phyloP scores from a whole-genome alignment of 768 basidiomycete genomes.

The Paxillus ammoniavirescens region DNA sequence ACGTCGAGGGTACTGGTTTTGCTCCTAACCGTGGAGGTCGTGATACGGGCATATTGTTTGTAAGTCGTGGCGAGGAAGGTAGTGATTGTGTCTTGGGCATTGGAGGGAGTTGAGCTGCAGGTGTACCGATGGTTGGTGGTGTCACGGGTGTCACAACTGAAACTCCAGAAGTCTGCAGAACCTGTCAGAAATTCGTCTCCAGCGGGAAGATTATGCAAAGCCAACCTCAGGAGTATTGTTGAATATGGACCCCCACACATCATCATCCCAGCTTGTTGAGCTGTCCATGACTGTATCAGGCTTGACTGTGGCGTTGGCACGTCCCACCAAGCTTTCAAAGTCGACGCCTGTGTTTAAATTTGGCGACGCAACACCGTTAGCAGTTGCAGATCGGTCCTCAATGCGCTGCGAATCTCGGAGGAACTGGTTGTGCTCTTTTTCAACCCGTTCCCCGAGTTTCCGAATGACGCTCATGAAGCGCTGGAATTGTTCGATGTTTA shows the following conservation, averaged over 20 bases:
- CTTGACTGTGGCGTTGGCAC: constrained; percentile 47
- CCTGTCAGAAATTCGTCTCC: constrained; percentile 2
- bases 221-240: constrained; percentile 36
- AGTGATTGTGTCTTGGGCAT: constrained; percentile 33
- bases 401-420: constrained; percentile 89
- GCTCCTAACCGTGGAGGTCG: constrained; percentile 42
- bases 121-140: constrained; percentile 14
- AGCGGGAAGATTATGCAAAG: neutral
- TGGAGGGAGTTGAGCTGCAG: constrained; percentile 6
- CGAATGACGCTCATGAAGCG: constrained; percentile 87
- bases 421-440: constrained; percentile 90
- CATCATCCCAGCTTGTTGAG: constrained; percentile 68
- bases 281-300: constrained; percentile 39
- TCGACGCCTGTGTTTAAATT: constrained; percentile 57
- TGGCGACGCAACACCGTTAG: constrained; percentile 38
- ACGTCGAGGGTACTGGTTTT: constrained; percentile 33
- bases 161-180: constrained; percentile 11
- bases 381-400: constrained; percentile 67
- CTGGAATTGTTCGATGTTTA: constrained; percentile 86
- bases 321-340: constrained; percentile 85
- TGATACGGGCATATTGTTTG: constrained; percentile 28
- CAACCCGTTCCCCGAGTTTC: constrained; percentile 80
- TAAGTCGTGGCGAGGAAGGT: constrained; percentile 37
- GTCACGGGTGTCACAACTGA: constrained; percentile 12
- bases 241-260: constrained; percentile 83